phyloP scores from a whole-genome alignment of 768 basidiomycete genomes.

The Pleurotus platypus region DNA sequence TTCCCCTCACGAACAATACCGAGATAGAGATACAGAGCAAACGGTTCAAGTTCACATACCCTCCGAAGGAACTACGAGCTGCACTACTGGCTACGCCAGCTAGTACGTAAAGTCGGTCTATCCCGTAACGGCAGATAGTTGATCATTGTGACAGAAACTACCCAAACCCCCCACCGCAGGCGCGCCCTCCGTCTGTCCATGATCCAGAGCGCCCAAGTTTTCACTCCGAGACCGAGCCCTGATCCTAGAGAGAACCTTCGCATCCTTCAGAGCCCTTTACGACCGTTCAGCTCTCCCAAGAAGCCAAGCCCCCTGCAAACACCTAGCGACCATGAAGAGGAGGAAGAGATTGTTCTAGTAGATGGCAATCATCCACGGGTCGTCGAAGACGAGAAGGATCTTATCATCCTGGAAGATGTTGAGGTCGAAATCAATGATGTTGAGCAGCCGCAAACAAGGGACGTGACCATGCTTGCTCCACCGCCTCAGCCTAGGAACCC shows the following conservation, averaged over 20 bases:
- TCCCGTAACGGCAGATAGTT: background rate
- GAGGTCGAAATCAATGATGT: constrained; percentile 21
- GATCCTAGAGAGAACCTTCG: constrained; percentile 63
- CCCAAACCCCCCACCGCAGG: constrained; percentile 31
- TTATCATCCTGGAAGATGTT: constrained; percentile 72
- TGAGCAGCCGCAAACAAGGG: constrained; percentile 6
- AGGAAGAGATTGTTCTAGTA: constrained; percentile 55
- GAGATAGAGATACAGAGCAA: constrained; percentile 68
- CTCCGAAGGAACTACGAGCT: constrained; percentile 66
- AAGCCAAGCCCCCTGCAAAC: constrained; percentile 7
- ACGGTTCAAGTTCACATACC: constrained; percentile 69
- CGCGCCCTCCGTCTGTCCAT: constrained; percentile 62
- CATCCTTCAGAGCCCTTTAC: constrained; percentile 52
- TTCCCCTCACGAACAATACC: constrained; percentile 65
- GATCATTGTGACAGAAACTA: background rate
- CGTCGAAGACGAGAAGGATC: constrained; percentile 65
- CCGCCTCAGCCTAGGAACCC: constrained; percentile 16
- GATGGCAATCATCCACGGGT: constrained; percentile 66
- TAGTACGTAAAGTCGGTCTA: constrained; percentile 27
- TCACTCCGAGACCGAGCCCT: constrained; percentile 58
- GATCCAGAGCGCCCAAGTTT: constrained; percentile 73
- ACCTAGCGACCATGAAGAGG: constrained; percentile 24
- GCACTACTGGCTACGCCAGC: constrained; percentile 47
- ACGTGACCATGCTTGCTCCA: constrained; percentile 9
- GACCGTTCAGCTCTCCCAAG: constrained; percentile 16